These are phyloP conservation scores for Fusarium algeriense DNA, from an alignment of 2,329 filamentous ascomycete genomes.

Conservation along the genomic window DNA sequence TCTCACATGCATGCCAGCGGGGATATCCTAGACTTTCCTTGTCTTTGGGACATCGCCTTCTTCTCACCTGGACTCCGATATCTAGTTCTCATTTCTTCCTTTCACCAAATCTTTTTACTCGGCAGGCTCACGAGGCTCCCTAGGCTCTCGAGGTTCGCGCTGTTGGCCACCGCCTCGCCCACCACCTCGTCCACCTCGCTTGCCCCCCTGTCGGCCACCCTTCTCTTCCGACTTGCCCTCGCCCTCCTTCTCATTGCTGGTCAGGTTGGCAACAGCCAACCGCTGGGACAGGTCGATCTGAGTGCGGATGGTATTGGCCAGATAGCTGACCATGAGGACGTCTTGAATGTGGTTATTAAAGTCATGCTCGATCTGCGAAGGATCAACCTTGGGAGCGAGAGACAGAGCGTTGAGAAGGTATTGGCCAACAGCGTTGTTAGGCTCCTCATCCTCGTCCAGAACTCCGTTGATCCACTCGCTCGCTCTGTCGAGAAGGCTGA, in stretches of 20 bases:
- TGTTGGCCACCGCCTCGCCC: constrained; percentile 65
- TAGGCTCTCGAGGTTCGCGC: constrained; percentile 60
- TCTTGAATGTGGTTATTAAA: constrained; percentile 99
- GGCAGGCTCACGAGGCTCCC: constrained; percentile 60
- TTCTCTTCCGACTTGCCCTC: constrained; percentile 63
- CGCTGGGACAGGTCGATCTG: constrained; percentile 98
- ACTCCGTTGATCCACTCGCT: constrained; percentile 93
- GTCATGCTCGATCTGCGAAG: constrained; percentile 90
- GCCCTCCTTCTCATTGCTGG: constrained; percentile 62
- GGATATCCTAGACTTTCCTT: constrained; percentile 42
- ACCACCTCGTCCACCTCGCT: constrained; percentile 64
- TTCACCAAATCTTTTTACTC: constrained; percentile 31
- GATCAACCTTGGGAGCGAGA: constrained; percentile 93
- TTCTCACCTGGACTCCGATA: constrained; percentile 39
- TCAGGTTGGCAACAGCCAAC: constrained; percentile 81
- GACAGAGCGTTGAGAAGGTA: constrained; percentile 94
- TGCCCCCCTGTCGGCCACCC: constrained; percentile 62
- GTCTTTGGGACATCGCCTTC: constrained; percentile 39
- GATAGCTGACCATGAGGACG: constrained; percentile 96
- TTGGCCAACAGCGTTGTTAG: constrained; percentile 92
- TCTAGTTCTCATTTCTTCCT: constrained; percentile 34
- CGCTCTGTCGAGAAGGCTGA: constrained; percentile 90
- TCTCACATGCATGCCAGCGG: constrained; percentile 47
- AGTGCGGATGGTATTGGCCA: constrained; percentile 98
- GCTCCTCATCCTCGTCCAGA: constrained; percentile 90